Conservation (phyloP, 257 asterid species). For the Cinchona pubescens region DNA sequence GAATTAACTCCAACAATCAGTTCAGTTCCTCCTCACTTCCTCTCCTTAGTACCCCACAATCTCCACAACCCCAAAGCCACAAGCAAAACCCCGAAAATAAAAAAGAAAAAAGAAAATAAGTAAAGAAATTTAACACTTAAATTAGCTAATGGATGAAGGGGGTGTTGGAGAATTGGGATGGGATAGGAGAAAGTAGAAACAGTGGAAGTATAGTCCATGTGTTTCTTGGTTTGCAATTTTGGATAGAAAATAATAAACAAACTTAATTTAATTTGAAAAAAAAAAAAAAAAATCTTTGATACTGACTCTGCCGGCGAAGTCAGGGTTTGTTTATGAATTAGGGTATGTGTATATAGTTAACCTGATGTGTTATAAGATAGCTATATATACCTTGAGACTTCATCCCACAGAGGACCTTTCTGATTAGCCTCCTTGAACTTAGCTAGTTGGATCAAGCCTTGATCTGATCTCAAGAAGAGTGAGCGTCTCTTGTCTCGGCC, state of each 20-base stretch:
- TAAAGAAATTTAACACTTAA: too few species aligned
- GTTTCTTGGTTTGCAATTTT: not conserved
- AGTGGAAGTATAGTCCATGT: not conserved
- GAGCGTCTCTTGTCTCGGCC: constrained; percentile 98
- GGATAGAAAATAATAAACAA: too few species aligned
- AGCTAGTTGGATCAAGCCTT: constrained; percentile 69
- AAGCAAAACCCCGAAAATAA: too few species aligned
- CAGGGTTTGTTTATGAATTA: constrained; percentile 14
- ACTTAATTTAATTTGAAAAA: too few species aligned
- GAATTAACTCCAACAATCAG: constrained; percentile 11
- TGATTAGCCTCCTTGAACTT: constrained; percentile 95
- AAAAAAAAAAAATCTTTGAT: too few species aligned
- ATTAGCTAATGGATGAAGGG: too few species aligned
- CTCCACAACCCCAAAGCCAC: not conserved
- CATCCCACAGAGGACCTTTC: constrained; percentile 96
- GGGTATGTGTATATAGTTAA: constrained; percentile 14
- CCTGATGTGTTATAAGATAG: not conserved
- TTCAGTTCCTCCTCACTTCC: not conserved
- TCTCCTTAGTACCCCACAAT: not conserved
- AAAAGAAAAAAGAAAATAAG: too few species aligned
- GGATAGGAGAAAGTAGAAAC: too few species aligned
- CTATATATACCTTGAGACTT: constrained; percentile 89
- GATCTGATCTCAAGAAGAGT: constrained; percentile 98
- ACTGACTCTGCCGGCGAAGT: too few species aligned
- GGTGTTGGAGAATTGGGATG: too few species aligned